A percentile compares a stretch with the other conserved stretches of the same genome.
phyloP scores from a whole-genome alignment of 306 rosid species.

The Morella rubra region DNA sequence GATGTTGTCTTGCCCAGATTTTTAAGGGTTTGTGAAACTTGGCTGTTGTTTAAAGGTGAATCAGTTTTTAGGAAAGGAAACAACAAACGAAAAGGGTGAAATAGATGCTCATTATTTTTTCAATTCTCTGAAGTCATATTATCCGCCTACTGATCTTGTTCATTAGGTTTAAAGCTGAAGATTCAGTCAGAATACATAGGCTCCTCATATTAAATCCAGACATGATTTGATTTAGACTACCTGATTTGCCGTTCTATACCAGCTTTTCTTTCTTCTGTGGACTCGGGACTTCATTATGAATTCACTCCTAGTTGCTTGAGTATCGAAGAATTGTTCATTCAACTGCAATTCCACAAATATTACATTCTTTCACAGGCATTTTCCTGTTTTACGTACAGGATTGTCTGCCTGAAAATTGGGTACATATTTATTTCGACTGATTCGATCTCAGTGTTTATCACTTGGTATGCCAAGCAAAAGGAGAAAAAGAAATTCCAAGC shows the following conservation, averaged over 20 bases:
- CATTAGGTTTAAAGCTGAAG: background rate
- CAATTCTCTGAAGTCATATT: constrained; percentile 6
- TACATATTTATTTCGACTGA: too few species aligned
- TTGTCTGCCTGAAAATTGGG: too few species aligned
- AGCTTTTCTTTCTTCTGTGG: background rate
- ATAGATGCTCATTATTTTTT: constrained; percentile 11
- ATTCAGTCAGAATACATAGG: background rate
- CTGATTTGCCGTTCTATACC: background rate
- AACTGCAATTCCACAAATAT: too few species aligned
- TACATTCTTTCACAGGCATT: too few species aligned
- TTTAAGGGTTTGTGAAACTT: constrained; percentile 29
- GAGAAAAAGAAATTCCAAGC: too few species aligned
- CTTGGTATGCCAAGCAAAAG: too few species aligned
- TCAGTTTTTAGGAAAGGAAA: constrained; percentile 24
- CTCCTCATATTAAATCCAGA: background rate
- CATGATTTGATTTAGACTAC: background rate
- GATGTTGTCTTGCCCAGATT: constrained; percentile 32
- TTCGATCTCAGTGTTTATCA: too few species aligned
- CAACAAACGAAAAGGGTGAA: background rate
- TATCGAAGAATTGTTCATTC: background rate
- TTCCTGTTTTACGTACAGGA: too few species aligned
- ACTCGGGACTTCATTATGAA: too few species aligned
- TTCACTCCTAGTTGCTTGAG: background rate
- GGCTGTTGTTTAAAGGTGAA: constrained; percentile 27
- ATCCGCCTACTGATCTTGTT: background rate